Conservation (phyloP, 306 rosid species). For the Canavalia gladiata region DNA sequence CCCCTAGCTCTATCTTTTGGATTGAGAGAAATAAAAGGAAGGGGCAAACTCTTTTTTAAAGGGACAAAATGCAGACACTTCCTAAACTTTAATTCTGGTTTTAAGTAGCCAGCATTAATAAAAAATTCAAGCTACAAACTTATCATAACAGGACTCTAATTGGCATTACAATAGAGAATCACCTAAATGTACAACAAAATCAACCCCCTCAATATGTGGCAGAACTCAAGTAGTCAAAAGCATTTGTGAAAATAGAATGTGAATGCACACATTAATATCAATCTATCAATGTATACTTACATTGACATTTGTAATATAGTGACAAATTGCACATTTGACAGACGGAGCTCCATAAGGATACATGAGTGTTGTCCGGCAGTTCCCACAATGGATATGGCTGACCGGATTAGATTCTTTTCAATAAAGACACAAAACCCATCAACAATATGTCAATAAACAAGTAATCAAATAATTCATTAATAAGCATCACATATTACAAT, state of each 20-base stretch:
- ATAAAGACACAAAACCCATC: slow-evolving; percentile 45
- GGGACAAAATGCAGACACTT: background rate
- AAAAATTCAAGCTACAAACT: background rate
- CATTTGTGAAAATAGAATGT: background rate
- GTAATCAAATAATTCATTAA: background rate
- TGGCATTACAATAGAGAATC: background rate
- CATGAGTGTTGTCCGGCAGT: slow-evolving; percentile 92
- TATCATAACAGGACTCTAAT: background rate
- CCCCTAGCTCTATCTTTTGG: background rate
- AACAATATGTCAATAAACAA: slow-evolving; percentile 48
- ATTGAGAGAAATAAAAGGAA: background rate
- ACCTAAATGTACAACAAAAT: background rate
- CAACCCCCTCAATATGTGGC: background rate
- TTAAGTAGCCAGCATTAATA: background rate
- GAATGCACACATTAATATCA: background rate
- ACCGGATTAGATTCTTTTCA: slow-evolving; percentile 70
- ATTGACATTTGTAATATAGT: slow-evolving; percentile 77
- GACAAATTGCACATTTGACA: slow-evolving; percentile 98
- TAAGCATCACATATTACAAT: slow-evolving; percentile 30
- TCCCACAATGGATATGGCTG: slow-evolving; percentile 89
- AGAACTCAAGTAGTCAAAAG: background rate
- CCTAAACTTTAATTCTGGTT: too few species aligned
- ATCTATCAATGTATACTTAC: slow-evolving; percentile 64
- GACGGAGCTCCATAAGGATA: slow-evolving; percentile 98
- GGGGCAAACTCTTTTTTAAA: background rate